Evolutionary conservation across 2,329 filamentous ascomycete genomes (phyloP), one percentile per base, ranked within the genome.

Genomic region (Ceratocystis cubensis): DNA sequence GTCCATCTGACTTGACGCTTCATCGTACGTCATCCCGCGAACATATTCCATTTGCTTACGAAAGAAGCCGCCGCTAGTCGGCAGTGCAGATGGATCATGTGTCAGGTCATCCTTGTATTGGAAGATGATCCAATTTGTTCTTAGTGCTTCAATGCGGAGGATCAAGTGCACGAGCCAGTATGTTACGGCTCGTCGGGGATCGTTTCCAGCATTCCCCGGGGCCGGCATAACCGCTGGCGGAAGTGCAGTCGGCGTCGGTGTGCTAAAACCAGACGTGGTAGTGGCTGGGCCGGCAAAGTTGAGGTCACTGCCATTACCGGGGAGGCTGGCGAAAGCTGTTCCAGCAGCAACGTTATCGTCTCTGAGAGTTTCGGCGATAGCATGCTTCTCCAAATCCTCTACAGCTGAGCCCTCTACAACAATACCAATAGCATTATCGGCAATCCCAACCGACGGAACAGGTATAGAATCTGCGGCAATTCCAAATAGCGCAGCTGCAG

Each of bases 141-240:
- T 28, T n/a, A 59, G 8, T 6, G 17, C 10, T 30, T 59, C 56
- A 22, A 59, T 59, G 17, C 28, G 56, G 15, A 59, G 56, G 56
- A 37, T 59, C 28, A 59, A n/a, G 15, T 59, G 56, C 25, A 59
- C 5, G 13, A 59, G 56, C 56, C 56, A 59, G 56, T 59, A 37
- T 4, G 22, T 8, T 3, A 59, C 1, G 5, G 30, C 30, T 7
- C 15, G 56, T 7, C 5, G 56, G 25, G 56, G 15, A 1, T 59
- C 56, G 8, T 25, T 28, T 22, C 48, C 48, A 10, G 15, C 15
- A 28, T 57, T 13, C 2, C 17, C 13, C 37, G 37, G 8, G 3
- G 37, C 10, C 1, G 37, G 37, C 37, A 41, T 33, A 7, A 1
- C 30, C 6, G 30, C 30, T 33, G 30, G 30, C 30, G 30, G 8